A percentile compares a stretch with the other conserved stretches of the same genome.
These are phyloP conservation scores for Teunomyces cretensis DNA, from an alignment of 805 yeast species.

Conservation along the genomic window DNA sequence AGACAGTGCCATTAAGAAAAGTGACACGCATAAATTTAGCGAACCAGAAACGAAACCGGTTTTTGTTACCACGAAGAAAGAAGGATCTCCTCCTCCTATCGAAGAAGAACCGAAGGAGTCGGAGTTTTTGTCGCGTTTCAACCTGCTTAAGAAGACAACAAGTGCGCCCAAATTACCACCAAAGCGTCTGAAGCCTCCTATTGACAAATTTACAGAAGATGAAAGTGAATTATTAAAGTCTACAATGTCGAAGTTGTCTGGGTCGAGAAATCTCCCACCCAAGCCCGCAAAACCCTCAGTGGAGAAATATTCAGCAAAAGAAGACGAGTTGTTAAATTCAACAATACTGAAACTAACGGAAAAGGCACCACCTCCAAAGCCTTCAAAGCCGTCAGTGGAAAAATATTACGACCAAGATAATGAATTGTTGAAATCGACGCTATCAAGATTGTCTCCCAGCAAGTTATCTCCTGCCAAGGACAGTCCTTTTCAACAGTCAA, in stretches of 20 bases:
- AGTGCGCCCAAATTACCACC: neutral
- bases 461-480: constrained; percentile 4
- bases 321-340: constrained; percentile 15
- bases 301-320: constrained; percentile 12
- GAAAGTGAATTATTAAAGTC: constrained; percentile 17
- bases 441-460: constrained; percentile 13
- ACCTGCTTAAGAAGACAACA: constrained; percentile 7
- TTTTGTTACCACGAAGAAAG: constrained; percentile 10
- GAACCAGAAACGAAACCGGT: constrained; percentile 14
- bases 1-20: constrained; percentile 15
- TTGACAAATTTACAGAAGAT: constrained; percentile 10
- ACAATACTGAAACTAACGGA: constrained; percentile 11
- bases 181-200: constrained; percentile 19
- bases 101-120: constrained; percentile 9
- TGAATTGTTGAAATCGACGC: constrained; percentile 15
- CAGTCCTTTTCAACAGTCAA: constrained; percentile 11
- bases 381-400: constrained; percentile 12
- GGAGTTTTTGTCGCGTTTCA: constrained; percentile 12
- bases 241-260: constrained; percentile 14
- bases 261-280: constrained; percentile 7
- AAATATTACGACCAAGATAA: constrained; percentile 16
- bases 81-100: constrained; percentile 1
- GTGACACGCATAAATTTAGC: constrained; percentile 11
- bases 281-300: constrained; percentile 14
- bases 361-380: constrained; percentile 8